Evolutionary conservation across 176 grass and related monocot genomes (phyloP).

Genomic region (Bothriochloa decipiens): DNA sequence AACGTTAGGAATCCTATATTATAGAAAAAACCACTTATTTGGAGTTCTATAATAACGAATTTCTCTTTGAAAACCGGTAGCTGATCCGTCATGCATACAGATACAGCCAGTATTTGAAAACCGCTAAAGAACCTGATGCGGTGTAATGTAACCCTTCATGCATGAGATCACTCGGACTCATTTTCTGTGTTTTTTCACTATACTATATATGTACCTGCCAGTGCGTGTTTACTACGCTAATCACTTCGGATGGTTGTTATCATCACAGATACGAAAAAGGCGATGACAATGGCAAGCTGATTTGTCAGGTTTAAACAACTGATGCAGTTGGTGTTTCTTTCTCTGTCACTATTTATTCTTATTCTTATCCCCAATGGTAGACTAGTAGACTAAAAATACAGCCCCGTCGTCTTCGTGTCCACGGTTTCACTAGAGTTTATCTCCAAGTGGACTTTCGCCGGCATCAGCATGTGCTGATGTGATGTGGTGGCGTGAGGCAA

Average conservation of each 20-base stretch:
- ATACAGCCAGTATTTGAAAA: too few species aligned
- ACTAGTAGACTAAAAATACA: not conserved
- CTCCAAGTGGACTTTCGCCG: not conserved
- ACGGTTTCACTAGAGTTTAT: constrained; percentile 7
- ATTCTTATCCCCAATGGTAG: too few species aligned
- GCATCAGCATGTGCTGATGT: not conserved
- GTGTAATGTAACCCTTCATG: too few species aligned
- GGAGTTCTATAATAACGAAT: too few species aligned
- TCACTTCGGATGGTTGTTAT: not conserved
- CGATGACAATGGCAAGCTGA: not conserved
- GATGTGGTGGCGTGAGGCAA: constrained; percentile 14
- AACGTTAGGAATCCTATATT: too few species aligned
- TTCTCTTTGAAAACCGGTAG: too few species aligned
- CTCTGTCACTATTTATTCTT: not conserved
- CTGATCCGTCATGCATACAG: too few species aligned
- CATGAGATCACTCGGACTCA: not conserved
- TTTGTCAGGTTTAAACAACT: not conserved
- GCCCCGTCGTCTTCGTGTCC: not conserved
- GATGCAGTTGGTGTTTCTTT: not conserved
- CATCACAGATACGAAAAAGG: not conserved
- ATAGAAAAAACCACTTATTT: too few species aligned
- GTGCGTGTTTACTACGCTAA: not conserved
- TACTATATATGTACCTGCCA: not conserved
- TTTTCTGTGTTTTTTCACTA: too few species aligned
- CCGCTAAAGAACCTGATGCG: too few species aligned